Conservation (phyloP, 192 early-diverging fungal species). For the Glomus cerebriforme region DNA sequence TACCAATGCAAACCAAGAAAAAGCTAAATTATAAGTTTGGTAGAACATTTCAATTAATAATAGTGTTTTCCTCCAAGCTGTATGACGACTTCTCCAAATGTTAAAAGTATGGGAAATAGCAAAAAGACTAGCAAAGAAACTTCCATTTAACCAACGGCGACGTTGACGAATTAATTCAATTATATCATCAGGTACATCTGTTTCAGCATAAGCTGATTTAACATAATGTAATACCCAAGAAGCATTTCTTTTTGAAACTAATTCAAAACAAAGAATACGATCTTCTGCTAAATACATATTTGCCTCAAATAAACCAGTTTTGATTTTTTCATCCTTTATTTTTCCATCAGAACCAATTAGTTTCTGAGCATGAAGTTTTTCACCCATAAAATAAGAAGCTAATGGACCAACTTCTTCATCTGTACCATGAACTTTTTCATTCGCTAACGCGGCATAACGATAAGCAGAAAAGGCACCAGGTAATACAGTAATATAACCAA, state of each 20-base stretch:
- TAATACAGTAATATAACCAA: conserved; percentile 86
- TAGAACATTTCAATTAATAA: conserved; percentile 81
- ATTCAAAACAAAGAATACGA: conserved; percentile 84
- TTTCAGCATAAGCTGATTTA: conserved; percentile 70
- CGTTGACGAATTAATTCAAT: conserved; percentile 95
- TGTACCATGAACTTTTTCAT: conserved; percentile 43
- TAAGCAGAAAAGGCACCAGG: conserved; percentile 89
- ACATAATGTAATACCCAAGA: conserved; percentile 81
- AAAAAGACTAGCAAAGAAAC: conserved; percentile 91
- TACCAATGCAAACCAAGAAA: conserved; percentile 89
- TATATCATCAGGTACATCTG: conserved; percentile 76
- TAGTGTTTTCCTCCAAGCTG: conserved; percentile 66
- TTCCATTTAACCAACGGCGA: conserved; percentile 95
- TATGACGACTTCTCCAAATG: conserved; percentile 80
- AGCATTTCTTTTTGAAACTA: conserved; percentile 71
- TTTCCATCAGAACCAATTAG: not conserved
- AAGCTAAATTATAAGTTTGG: conserved; percentile 76
- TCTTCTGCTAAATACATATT: conserved; percentile 88
- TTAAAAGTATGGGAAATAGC: conserved; percentile 74
- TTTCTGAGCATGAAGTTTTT: conserved; percentile 44
- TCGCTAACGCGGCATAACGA: conserved; percentile 70
- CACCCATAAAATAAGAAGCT: conserved; percentile 76
- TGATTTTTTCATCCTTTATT: not conserved
- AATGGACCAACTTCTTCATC: conserved; percentile 56
- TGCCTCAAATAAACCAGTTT: conserved; percentile 68